Evolutionary conservation across 306 rosid species (phyloP).

Genomic region (Malus orientalis): DNA sequence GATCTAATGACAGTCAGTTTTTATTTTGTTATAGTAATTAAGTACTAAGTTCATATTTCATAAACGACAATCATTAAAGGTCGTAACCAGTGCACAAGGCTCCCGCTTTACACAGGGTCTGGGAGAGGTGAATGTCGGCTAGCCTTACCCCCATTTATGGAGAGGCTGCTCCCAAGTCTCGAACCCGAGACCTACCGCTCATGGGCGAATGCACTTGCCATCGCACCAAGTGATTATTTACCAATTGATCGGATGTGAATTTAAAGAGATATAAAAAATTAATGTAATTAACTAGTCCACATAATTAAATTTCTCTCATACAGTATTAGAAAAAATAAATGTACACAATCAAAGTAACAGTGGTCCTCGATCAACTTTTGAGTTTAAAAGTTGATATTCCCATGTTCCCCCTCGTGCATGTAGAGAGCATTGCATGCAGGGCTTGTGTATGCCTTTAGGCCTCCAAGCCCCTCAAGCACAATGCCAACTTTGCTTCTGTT

Average conservation of each 20-base stretch:
- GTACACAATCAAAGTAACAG: neutral
- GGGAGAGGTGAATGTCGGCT: too few relatives aligned
- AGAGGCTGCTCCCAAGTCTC: too few relatives aligned
- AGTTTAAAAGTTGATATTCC: neutral
- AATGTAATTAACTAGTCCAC: too few relatives aligned
- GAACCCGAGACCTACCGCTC: too few relatives aligned
- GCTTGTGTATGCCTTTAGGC: slow-evolving; percentile 30
- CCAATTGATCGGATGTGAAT: neutral
- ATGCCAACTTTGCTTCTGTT: slow-evolving; percentile 15
- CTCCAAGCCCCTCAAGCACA: slow-evolving; percentile 19
- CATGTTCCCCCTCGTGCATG: neutral
- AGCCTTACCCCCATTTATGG: too few relatives aligned
- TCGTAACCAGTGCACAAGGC: too few relatives aligned
- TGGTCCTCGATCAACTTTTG: slow-evolving; percentile 1
- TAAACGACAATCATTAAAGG: neutral
- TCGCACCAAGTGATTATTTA: neutral
- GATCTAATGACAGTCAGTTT: neutral
- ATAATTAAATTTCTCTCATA: too few relatives aligned
- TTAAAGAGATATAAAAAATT: neutral
- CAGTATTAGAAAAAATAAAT: neutral
- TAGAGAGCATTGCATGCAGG: neutral
- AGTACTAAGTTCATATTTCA: neutral
- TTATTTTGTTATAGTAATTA: neutral
- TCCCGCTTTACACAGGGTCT: too few relatives aligned
- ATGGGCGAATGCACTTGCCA: too few relatives aligned